Percentiles rank a stretch among this genome's conserved stretches.
Evolutionary conservation across 345 rosid species (phyloP).

Genomic region (Brassica juncea): DNA sequence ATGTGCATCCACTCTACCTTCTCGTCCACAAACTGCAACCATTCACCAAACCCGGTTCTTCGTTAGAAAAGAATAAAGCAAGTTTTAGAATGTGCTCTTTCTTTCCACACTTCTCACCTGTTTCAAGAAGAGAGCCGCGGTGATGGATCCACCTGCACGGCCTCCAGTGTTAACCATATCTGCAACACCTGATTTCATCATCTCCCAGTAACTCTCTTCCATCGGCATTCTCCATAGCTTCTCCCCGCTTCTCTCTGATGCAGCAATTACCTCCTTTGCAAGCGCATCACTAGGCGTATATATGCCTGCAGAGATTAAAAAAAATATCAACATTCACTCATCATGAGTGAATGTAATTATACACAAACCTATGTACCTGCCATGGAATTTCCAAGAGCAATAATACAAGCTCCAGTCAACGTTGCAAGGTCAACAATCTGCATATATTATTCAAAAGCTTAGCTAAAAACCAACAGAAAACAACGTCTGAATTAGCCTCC

Average conservation of each 20-base stretch:
- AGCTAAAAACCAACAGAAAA: slow-evolving; percentile 5
- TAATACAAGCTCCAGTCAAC: slow-evolving; percentile 78
- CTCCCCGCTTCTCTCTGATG: slow-evolving; percentile 80
- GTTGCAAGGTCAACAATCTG: slow-evolving; percentile 94
- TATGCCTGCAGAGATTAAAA: slow-evolving; percentile 49
- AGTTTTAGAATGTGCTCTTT: slow-evolving; percentile 7
- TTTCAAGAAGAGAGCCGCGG: slow-evolving; percentile 91
- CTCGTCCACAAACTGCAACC: slow-evolving; percentile 76
- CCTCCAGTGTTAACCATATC: slow-evolving; percentile 94
- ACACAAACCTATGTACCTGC: slow-evolving; percentile 57
- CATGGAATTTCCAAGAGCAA: slow-evolving; percentile 94
- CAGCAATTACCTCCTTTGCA: slow-evolving; percentile 77
- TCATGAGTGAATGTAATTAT: not conserved
- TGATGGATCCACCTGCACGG: slow-evolving; percentile 84
- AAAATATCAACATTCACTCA: not conserved
- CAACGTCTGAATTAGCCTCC: slow-evolving; percentile 2
- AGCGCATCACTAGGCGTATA: slow-evolving; percentile 88
- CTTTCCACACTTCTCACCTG: slow-evolving; percentile 52
- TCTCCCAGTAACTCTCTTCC: slow-evolving; percentile 98
- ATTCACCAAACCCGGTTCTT: slow-evolving; percentile 26
- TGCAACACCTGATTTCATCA: slow-evolving; percentile 92
- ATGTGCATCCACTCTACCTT: slow-evolving; percentile 98
- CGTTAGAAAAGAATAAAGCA: slow-evolving; percentile 2
- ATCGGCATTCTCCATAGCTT: slow-evolving; percentile 97
- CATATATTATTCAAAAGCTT: slow-evolving; percentile 16